phyloP scores from a whole-genome alignment of 2,329 filamentous ascomycete genomes.

The Hymenoscyphus repandus region DNA sequence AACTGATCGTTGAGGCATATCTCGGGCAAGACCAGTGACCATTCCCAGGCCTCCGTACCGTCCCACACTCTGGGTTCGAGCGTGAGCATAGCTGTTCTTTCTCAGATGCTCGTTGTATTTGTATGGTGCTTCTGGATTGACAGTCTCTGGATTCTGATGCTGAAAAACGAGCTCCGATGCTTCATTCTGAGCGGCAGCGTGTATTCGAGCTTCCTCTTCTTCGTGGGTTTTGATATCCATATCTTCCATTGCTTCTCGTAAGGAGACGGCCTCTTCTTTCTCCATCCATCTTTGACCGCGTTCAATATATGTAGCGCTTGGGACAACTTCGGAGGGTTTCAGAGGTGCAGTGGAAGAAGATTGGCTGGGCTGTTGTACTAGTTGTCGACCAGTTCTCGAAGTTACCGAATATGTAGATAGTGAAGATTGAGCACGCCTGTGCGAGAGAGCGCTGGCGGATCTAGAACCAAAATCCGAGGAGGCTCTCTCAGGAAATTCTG shows the following conservation, averaged over 20 bases:
- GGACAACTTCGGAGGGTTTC: slow-evolving; percentile 56
- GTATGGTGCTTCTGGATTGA: slow-evolving; percentile 59
- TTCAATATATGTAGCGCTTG: slow-evolving; percentile 66
- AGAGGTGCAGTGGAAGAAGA: slow-evolving; percentile 32
- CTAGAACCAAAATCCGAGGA: slow-evolving; percentile 19
- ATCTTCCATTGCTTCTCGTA: slow-evolving; percentile 68
- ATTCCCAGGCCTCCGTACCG: slow-evolving; percentile 43
- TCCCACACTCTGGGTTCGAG: slow-evolving; percentile 55
- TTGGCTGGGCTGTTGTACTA: slow-evolving; percentile 21
- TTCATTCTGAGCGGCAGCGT: slow-evolving; percentile 68
- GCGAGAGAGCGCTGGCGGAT: slow-evolving; percentile 26
- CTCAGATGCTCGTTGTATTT: slow-evolving; percentile 64
- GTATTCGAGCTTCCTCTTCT: slow-evolving; percentile 57
- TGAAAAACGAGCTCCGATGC: slow-evolving; percentile 75
- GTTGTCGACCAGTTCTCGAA: slow-evolving; percentile 27
- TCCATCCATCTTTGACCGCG: slow-evolving; percentile 74
- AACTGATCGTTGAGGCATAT: slow-evolving; percentile 28
- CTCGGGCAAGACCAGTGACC: slow-evolving; percentile 29
- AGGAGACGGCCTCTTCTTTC: slow-evolving; percentile 67
- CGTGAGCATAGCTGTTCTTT: slow-evolving; percentile 67
- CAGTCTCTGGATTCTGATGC: slow-evolving; percentile 57
- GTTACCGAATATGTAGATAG: slow-evolving; percentile 27
- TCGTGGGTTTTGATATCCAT: slow-evolving; percentile 53
- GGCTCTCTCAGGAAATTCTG: slow-evolving; percentile 13
- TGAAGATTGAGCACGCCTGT: slow-evolving; percentile 26